phyloP scores from a whole-genome alignment of 2,329 filamentous ascomycete genomes.

The Dichotomopilus funicola region DNA sequence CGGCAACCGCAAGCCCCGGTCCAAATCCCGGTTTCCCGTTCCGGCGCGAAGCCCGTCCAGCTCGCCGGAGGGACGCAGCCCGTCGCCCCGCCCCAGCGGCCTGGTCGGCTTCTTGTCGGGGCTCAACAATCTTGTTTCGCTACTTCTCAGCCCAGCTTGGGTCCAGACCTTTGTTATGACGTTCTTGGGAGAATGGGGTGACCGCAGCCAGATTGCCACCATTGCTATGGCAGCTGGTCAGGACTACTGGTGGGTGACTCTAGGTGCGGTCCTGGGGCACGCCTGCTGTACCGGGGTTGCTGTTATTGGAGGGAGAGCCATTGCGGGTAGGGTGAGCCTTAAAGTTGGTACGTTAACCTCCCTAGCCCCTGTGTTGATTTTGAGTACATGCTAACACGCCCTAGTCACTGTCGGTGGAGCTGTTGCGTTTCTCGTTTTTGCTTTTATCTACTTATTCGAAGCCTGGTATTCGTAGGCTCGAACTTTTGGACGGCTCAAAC shows the following conservation, averaged over 20 bases:
- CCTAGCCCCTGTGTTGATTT: background rate
- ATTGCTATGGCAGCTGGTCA: conserved; percentile 98
- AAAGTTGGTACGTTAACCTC: conserved; percentile 71
- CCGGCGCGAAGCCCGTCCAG: conserved; percentile 73
- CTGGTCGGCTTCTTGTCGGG: conserved; percentile 48
- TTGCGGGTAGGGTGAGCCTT: conserved; percentile 90
- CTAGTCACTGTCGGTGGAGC: conserved; percentile 89
- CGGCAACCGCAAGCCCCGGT: conserved; percentile 61
- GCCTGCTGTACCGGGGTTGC: conserved; percentile 84
- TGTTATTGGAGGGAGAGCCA: conserved; percentile 84
- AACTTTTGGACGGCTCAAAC: background rate
- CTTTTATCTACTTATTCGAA: conserved; percentile 84
- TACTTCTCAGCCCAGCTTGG: conserved; percentile 92
- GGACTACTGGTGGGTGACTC: conserved; percentile 98
- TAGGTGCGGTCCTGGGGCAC: conserved; percentile 81
- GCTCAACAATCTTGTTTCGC: conserved; percentile 75
- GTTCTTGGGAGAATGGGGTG: conserved; percentile 96
- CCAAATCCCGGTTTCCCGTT: conserved; percentile 70
- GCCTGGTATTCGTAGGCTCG: conserved; percentile 51
- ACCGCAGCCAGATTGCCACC: conserved; percentile 94
- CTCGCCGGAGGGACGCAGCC: conserved; percentile 57
- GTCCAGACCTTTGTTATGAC: conserved; percentile 99
- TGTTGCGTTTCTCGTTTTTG: conserved; percentile 82
- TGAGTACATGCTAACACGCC: conserved; percentile 1
- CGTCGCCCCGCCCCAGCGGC: conserved; percentile 40